These are phyloP conservation scores for Ceratorhiza oryzae-sativae DNA, from an alignment of 1,284 basidiomycete genomes.

Conservation along the genomic window DNA sequence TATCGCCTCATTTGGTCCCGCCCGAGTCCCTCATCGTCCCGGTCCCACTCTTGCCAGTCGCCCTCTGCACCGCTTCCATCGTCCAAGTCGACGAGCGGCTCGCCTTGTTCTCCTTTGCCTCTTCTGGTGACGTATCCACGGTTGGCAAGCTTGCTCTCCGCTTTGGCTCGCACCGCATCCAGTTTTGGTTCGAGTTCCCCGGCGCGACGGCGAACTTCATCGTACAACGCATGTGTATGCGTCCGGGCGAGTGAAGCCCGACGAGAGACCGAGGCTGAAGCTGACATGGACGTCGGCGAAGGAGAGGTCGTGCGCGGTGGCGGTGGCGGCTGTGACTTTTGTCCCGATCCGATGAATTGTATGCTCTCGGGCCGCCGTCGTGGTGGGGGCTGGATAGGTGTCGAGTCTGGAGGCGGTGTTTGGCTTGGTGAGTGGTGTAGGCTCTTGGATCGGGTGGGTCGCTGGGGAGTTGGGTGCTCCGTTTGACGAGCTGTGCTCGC, in stretches of 20 bases:
- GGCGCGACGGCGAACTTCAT: constrained; percentile 24
- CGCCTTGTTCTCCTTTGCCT: constrained; percentile 23
- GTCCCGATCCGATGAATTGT: constrained; percentile 9
- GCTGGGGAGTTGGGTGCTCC: constrained; percentile 2
- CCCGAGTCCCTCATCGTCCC: background rate
- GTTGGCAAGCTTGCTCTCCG: constrained; percentile 14
- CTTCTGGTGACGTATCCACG: constrained; percentile 18
- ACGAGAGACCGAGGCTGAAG: constrained; percentile 9
- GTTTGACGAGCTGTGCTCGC: background rate
- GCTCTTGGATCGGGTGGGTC: constrained; percentile 26
- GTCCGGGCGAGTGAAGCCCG: constrained; percentile 17
- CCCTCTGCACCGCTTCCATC: constrained; percentile 5
- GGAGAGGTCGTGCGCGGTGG: background rate
- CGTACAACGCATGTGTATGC: constrained; percentile 15
- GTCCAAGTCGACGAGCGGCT: constrained; percentile 19
- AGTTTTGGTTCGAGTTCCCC: constrained; percentile 24
- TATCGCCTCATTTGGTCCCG: constrained; percentile 7
- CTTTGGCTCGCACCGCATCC: constrained; percentile 30
- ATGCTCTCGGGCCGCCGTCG: constrained; percentile 21
- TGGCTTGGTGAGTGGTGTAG: constrained; percentile 25
- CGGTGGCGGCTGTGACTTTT: background rate
- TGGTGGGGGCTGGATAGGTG: constrained; percentile 22
- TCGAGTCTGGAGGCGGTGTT: constrained; percentile 23
- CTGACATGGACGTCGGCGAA: background rate
- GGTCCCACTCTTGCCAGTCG: constrained; percentile 32